These are phyloP conservation scores for Pythium scleroteichum DNA, from an alignment of 352 stramenopile genomes.

Conservation along the genomic window DNA sequence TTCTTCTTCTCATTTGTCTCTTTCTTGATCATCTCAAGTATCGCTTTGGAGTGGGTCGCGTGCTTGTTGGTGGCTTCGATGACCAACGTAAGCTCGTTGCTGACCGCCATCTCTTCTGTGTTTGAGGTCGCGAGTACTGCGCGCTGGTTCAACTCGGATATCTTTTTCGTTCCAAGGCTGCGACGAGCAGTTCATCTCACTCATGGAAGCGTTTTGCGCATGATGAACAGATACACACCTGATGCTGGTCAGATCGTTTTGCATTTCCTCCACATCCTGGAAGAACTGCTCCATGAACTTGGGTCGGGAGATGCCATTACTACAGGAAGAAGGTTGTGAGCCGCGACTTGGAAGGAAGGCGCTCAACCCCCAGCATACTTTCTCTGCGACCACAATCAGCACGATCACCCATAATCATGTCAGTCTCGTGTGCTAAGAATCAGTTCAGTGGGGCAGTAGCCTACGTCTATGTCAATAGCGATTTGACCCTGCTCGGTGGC, in stretches of 20 bases:
- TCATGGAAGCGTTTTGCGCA: too few species aligned
- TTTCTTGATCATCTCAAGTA: constrained; percentile 91
- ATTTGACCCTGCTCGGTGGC: constrained; percentile 34
- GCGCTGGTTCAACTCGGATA: constrained; percentile 92
- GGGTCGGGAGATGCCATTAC: constrained; percentile 53
- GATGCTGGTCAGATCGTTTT: constrained; percentile 92
- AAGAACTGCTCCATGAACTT: constrained; percentile 97
- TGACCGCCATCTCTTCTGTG: constrained; percentile 89
- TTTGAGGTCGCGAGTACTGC: constrained; percentile 93
- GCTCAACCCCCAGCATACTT: too few species aligned
- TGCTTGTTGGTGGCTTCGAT: constrained; percentile 93
- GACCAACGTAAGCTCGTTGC: constrained; percentile 88
- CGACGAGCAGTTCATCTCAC: background rate
- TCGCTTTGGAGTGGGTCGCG: constrained; percentile 45
- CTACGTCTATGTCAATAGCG: constrained; percentile 67
- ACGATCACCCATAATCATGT: too few species aligned
- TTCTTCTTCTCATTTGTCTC: constrained; percentile 94
- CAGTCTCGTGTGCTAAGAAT: background rate
- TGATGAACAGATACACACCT: constrained; percentile 26
- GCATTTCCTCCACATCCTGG: constrained; percentile 94
- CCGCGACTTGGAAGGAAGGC: too few species aligned
- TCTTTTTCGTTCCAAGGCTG: constrained; percentile 89
- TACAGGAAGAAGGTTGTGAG: constrained; percentile 8
- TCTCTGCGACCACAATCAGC: background rate
- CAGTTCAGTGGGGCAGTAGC: background rate